Evolutionary conservation across 495 filamentous ascomycete species (phyloP), one percentile per base, ranked within the genome.

Genomic region (Neurospora sp.): DNA sequence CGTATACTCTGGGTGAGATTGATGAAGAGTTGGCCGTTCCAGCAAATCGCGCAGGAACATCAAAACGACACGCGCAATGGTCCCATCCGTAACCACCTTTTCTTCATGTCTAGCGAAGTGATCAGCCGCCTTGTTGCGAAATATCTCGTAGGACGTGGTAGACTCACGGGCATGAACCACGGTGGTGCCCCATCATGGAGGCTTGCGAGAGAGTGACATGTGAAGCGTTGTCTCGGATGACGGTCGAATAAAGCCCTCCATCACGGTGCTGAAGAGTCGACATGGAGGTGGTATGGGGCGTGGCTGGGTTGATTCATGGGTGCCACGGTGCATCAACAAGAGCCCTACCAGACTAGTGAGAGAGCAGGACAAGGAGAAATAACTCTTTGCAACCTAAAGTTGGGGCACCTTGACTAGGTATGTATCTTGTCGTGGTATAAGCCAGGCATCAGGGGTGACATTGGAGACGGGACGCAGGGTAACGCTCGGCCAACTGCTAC

Each of bases 41-140:
- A 82, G 73, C 18, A 81, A 75, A 22, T 79, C 79, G n/a, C 79
- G 78, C 37, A 82, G 73, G 69, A 82, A 81, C 76, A 82, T 76
- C 40, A 82, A 74, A 10, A 78, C 76, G 73, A 82, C 76, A 41
- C 79, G 80, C 20, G 80, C 79, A 70, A 76, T 74, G 3, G 78
- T 79, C 48, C 78, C 78, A 72, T 81, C 74, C 14, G 71, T 70
- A 68, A 75, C 76, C 14, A 81, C 73, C 73, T 80, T 81, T 53
- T 78, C 76, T 59, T 80, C 80, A 70, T 82, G 80, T 37, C 80
- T 82, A 69, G 8, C 22, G 46, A 44, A 16, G 9, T 4, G 5
- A 27, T 77, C 59, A 78, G 76, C 71, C 69, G 40, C 66, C 22
- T 40, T 5, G 31, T n/a, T 53, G 16, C n/a, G 10, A 18, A 40